These are phyloP conservation scores for Tephrocybe rancida DNA, from an alignment of 768 basidiomycete species.

Conservation along the genomic window DNA sequence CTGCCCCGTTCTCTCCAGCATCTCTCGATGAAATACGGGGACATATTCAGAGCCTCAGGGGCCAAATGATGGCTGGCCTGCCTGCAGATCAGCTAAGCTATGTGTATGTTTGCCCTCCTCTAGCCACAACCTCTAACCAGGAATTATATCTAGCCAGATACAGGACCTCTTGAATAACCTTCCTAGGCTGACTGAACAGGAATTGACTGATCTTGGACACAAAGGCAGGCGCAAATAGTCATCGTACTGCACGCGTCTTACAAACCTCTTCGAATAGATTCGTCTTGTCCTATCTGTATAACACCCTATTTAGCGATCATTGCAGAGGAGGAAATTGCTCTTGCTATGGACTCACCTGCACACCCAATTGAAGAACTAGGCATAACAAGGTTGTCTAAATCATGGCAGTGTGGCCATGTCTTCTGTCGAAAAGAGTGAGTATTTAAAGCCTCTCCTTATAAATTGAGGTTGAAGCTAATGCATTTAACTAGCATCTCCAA, in stretches of 20 bases:
- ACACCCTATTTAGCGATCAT: conserved; percentile 67
- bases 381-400: conserved; percentile 58
- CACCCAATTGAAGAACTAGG: conserved; percentile 70
- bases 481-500: conserved; percentile 51
- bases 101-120: conserved; percentile 14
- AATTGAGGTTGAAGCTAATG: conserved; percentile 60
- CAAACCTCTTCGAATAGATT: conserved; percentile 43
- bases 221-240: conserved; percentile 34
- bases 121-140: not conserved
- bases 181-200: conserved; percentile 52
- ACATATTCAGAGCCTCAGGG: conserved; percentile 14
- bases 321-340: conserved; percentile 74
- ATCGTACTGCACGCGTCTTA: not conserved
- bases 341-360: conserved; percentile 80
- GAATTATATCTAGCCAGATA: conserved; percentile 32
- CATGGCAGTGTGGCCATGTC: conserved; percentile 65
- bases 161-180: conserved; percentile 45
- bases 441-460: conserved; percentile 60
- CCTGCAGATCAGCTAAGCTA: conserved; percentile 16
- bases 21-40: conserved; percentile 13
- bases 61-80: conserved; percentile 13
- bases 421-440: conserved; percentile 82
- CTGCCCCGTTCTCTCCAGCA: not conserved
- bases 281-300: conserved; percentile 76
- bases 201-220: conserved; percentile 48